Base-by-base conservation (phyloP, 228 moss, liverwort and hornwort genomes). In the Sphagnum magellanicum region DNA sequence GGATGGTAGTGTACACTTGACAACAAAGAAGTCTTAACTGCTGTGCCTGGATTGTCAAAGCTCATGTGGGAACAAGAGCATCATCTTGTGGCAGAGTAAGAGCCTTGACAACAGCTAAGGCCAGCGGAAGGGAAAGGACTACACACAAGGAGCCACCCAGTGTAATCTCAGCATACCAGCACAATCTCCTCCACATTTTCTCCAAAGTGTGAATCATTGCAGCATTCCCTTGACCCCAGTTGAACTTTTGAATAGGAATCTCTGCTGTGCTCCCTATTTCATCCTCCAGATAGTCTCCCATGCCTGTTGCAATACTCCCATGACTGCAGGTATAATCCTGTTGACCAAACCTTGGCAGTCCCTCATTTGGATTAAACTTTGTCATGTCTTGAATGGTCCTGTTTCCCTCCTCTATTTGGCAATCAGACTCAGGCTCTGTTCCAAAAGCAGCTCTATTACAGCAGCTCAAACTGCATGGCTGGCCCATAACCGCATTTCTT, bases 91-190 rank as follows among this genome's bases (percentile, higher is more conserved):
- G 52, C 47, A 74, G 71, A 74, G 60, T 72, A 5, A 86, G 59
- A 65, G 60, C 67, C 51, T 70, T 78, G 4, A 70, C 78, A 63
- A 88, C 69, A 62, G 61, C 85, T 76, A 93, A 75, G 49, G 86
- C 91, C 60, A 93, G 11, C 9, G 97, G 97, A 48, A 98, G 82
- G 12, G 91, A 82, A 11, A 98, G 70, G 48, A 90, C 81, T 6
- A 85, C 77, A 71, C 87, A 79, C 49, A 91, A 67, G 17, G 87
- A 87, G 67, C 87, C 89, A 69, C 91, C 87, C 15, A 89, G 78
- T 49, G 82, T 67, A 16, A 84, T 71, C 76, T 92, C 91, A 63
- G 82, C 76, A 63, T 77, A 77, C 77, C 76, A 72, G 63, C 87
- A 78, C 12, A 87, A 17, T 15, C 76, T 74, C 68, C 71, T 79